Evolutionary conservation across 305 asterid species (phyloP), one percentile per base, ranked within the genome.

Genomic region (Lippia alba): DNA sequence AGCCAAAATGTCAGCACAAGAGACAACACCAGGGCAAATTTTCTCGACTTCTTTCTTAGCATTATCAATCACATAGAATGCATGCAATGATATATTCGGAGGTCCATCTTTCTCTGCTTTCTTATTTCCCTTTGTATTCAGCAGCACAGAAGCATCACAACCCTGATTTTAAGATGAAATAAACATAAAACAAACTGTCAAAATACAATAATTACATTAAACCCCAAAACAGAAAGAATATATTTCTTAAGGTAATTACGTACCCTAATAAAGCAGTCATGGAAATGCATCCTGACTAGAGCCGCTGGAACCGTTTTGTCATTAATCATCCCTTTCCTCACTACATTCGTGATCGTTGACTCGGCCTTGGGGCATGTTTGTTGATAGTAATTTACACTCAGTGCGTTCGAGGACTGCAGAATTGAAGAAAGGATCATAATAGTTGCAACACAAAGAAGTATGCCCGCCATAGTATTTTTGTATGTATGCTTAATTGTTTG

Each of bases 1-100:
- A 59, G 98, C 93, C 51, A 92, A 71, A 36, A 90, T 87, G 78
- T 90, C 98, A 61, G 98, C 96, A 79, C 96, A 92, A n/a, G 98
- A 92, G 17, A 92, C 95, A 7, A 86, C 86, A n/a, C 95, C 93
- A 16, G 98, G 97, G 72, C 98, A 92, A 39, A 53, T 61, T 36
- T 81, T 81, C 72, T 92, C 98, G 24, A 92, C 30, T 53, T 76
- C 85, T 70, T 83, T 71, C 86, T 92, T 92, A 10, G 88, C 95
- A 56, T 55, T 61, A 48, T 92, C 96, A 69, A 92, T 87, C 0
- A 76, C 81, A 72, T 81, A 84, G 36, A 84, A 84, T 56, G 80
- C 81, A 75, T 83, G 89, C 49, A 80, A 55, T 54, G 83, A 81
- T n/a, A 79, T 56, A 66, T 86, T 86, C 24, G 89, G 87, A 49